Evolutionary conservation across 1,284 basidiomycete genomes (phyloP).

Genomic region (Agroathelia rolfsii): DNA sequence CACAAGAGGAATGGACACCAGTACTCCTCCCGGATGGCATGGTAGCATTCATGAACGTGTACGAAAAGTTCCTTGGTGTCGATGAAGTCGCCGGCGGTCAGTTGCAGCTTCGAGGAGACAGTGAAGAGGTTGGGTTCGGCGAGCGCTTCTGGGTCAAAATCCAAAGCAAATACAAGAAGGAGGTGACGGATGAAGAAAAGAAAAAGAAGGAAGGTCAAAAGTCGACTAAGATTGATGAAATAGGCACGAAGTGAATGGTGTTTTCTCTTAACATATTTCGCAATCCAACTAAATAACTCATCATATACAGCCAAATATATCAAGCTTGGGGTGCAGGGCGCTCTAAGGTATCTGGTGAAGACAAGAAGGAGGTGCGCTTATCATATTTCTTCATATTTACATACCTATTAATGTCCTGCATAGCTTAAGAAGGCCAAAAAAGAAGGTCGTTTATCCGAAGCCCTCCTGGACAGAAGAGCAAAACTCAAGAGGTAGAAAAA

Average conservation of each 20-base stretch:
- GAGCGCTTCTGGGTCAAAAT: conserved; percentile 86
- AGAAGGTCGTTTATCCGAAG: conserved; percentile 83
- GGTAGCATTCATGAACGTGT: conserved; percentile 77
- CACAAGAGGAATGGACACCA: conserved; percentile 83
- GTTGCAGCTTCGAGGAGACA: conserved; percentile 72
- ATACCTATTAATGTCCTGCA: too few relatives aligned
- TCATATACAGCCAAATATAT: conserved; percentile 49
- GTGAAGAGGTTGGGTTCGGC: conserved; percentile 68
- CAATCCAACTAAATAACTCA: conserved; percentile 5
- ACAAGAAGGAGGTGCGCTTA: conserved; percentile 56
- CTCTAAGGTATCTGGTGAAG: conserved; percentile 61
- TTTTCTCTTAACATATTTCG: conserved; percentile 6
- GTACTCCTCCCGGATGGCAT: conserved; percentile 67
- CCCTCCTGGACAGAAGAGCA: conserved; percentile 77
- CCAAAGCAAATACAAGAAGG: conserved; percentile 83
- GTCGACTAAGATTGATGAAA: conserved; percentile 56
- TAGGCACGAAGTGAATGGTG: conserved; percentile 55
- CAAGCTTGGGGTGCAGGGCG: conserved; percentile 86
- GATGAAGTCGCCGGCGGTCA: conserved; percentile 79
- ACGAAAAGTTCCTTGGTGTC: conserved; percentile 73
- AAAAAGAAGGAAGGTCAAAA: conserved; percentile 61
- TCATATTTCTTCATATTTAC: conserved; percentile 7
- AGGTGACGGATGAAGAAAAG: conserved; percentile 75
- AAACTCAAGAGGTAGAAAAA: conserved; percentile 90
- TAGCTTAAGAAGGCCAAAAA: conserved; percentile 78